Conservation (phyloP, 257 asterid genomes). For the Thymus mandschuricus region DNA sequence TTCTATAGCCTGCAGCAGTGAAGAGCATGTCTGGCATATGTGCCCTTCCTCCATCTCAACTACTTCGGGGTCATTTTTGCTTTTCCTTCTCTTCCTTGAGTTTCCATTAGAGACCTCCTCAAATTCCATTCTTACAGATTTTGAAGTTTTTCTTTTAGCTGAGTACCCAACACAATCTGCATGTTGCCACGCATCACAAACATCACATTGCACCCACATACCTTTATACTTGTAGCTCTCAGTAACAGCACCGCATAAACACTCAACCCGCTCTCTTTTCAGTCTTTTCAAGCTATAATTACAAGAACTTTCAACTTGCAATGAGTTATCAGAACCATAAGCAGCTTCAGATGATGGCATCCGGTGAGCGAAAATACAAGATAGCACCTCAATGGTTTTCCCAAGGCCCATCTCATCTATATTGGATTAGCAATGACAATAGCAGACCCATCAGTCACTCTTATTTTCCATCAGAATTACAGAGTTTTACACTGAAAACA, state of each 20-base stretch:
- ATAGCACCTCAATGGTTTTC: conserved; percentile 94
- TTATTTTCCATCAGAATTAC: conserved; percentile 25
- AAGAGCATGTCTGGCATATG: conserved; percentile 76
- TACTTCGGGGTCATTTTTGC: conserved; percentile 50
- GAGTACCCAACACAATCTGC: conserved; percentile 95
- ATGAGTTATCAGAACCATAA: conserved; percentile 39
- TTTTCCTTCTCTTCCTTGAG: conserved; percentile 46
- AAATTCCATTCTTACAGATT: conserved; percentile 39
- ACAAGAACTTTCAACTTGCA: conserved; percentile 43
- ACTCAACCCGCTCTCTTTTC: conserved; percentile 93
- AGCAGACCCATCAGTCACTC: conserved; percentile 38
- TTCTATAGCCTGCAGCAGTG: conserved; percentile 81
- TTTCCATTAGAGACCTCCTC: conserved; percentile 34
- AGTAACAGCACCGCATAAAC: conserved; percentile 88
- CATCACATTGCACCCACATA: conserved; percentile 96
- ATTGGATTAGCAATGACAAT: conserved; percentile 36
- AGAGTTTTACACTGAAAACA: conserved; percentile 19
- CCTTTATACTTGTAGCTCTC: conserved; percentile 82
- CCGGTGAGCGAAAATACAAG: conserved; percentile 78
- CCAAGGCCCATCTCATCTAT: conserved; percentile 99
- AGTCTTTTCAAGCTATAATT: conserved; percentile 60
- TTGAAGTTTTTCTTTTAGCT: conserved; percentile 46
- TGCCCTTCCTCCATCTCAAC: conserved; percentile 65
- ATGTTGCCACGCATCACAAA: conserved; percentile 99
- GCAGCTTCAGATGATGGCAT: conserved; percentile 62